Base-by-base conservation (phyloP, 2,329 filamentous ascomycete species). In the Diaporthe humulicola region DNA sequence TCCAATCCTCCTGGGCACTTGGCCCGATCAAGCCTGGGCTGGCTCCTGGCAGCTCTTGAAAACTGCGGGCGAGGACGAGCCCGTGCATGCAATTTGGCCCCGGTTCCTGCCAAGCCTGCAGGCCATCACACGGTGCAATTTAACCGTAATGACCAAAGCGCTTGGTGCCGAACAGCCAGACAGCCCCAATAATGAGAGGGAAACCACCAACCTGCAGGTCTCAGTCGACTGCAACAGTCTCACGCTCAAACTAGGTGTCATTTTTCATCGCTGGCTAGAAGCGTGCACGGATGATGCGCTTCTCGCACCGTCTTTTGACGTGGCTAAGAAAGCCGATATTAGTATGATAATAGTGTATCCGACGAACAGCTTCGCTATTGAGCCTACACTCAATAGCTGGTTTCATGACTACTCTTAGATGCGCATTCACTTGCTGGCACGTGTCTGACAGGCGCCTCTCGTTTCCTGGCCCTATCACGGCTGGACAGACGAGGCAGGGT, bases 71-170 rank as follows among this genome's bases (percentile, higher is more conserved):
- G 22, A 28, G 25, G 22, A 48, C 22, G 45, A 14, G 42, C 22
- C 33, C 30, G 7, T 4, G 22, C 22, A 40, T 40, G 33, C 19
- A 52, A 67, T 67, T 52, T 67, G 64, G 30, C 30, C 45, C 45
- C 9, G 22, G 45, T 67, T 7, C 30, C 64, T 67, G 64, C 64
- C 64, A 67, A 67, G 64, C 64, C 64, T 28, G 64, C 45, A 38
- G 30, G 25, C 30, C 8, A 67, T 67, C 45, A 38, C 64, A 67
- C 64, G 61, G 64, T 22, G 64, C 64, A 67, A 67, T 67, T 67
- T 67, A 67, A 67, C 45, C 64, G 64, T 67, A 67, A 52, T 67
- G 64, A 67, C 30, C 30, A 67, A 52, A 38, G 64, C 64, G 64
- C 64, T 38, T 9, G 45, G 45, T 36, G 45, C 64, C 40, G 17